Base-by-base conservation (phyloP, 2,329 filamentous ascomycete genomes). In the Leptographium radiaticola region DNA sequence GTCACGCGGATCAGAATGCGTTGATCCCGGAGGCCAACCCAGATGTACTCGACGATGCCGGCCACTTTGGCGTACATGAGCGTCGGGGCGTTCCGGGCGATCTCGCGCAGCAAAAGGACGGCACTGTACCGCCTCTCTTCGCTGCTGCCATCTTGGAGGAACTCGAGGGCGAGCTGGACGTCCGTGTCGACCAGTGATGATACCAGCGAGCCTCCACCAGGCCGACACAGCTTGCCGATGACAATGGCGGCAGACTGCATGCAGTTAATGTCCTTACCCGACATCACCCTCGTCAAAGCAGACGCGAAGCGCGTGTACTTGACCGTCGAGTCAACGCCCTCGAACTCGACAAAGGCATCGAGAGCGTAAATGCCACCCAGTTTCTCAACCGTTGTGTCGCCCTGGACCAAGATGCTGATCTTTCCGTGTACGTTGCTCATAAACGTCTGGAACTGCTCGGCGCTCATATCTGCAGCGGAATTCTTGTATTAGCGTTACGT, bases 171-270 rank as follows among this genome's bases (percentile, higher is more conserved):
- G 18, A 89, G 93, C 68, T 96, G 94, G 57, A 97, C 90, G 69
- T 98, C 91, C 53, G 89, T 91, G 65, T 98, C 93, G 55, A 98
- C 93, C 53, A 98, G 75, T 68, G 97, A 91, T 9, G 91, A 94
- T 46, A 95, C 95, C 59, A 97, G 76, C 36, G 93, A 90, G 56
- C 93, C 93, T 58, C 93, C 93, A 58, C 93, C 93, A 0, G 93
- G 93, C 60, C 88, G 84, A 57, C 91, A 95, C 56, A 98, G 78
- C 65, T 90, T 87, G 47, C 93, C 93, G 33, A 98, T 76, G 5
- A 91, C 90, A 60, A 86, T 82, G 44, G 93, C 90, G 6, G 94
- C 93, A 13, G 87, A 83, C 54, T 94, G 82, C 84, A 98, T 91
- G 25, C 93, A 89, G 53, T 83, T 83, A 59, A 88, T 87, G 63